Conservation (phyloP, 2,329 filamentous ascomycete species). For the Balansia obtecta region DNA sequence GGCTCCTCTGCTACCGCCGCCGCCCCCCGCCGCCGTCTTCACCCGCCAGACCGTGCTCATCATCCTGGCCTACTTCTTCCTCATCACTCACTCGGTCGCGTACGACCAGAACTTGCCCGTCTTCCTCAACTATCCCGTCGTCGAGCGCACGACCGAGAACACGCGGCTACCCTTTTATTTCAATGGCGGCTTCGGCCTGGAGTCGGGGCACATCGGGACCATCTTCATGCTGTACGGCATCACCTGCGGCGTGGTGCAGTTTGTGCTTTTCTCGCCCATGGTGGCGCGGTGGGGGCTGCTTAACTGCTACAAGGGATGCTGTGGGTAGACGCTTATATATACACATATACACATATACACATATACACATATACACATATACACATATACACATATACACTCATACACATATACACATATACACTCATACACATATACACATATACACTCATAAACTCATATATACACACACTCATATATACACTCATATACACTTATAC, state of each 20-base stretch:
- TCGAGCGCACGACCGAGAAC: slow-evolving; percentile 44
- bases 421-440: too few species aligned
- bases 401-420: too few species aligned
- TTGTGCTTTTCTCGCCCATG: slow-evolving; percentile 68
- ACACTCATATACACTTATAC: too few species aligned
- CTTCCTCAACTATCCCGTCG: slow-evolving; percentile 65
- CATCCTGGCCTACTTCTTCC: slow-evolving; percentile 63
- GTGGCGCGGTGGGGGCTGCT: slow-evolving; percentile 64
- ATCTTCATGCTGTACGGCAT: slow-evolving; percentile 79
- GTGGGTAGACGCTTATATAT: slow-evolving; percentile 26
- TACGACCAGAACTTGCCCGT: slow-evolving; percentile 84
- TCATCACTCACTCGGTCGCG: slow-evolving; percentile 71
- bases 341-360: too few species aligned
- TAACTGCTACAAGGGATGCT: slow-evolving; percentile 55
- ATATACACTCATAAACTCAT: too few species aligned
- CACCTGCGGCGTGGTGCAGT: slow-evolving; percentile 69
- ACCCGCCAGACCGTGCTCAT: slow-evolving; percentile 63
- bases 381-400: neutral
- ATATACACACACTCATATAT: too few species aligned
- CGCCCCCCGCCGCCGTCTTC: slow-evolving; percentile 52
- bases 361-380: neutral
- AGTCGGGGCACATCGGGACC: slow-evolving; percentile 64
- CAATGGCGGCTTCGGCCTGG: slow-evolving; percentile 63
- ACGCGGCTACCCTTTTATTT: slow-evolving; percentile 68
- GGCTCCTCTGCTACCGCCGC: slow-evolving; percentile 35